phyloP scores from a whole-genome alignment of 371 early-diverging fungal genomes.

The Mortierella sp. region DNA sequence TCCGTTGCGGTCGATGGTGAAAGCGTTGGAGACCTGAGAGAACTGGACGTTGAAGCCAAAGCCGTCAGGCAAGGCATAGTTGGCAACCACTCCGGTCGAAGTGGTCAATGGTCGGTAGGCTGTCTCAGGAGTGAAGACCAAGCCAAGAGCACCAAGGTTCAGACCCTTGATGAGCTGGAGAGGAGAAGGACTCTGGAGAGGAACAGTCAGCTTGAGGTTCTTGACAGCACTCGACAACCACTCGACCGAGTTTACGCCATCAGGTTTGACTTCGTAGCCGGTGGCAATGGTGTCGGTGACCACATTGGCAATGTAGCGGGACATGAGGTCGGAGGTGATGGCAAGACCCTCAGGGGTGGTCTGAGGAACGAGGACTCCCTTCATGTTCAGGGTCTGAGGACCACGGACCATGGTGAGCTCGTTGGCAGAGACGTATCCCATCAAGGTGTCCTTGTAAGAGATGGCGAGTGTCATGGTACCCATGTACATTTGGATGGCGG shows the following conservation, averaged over 20 bases:
- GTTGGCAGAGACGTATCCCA: slow-evolving; percentile 61
- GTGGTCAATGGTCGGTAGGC: slow-evolving; percentile 63
- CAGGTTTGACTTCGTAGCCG: slow-evolving; percentile 67
- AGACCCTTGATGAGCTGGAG: slow-evolving; percentile 65
- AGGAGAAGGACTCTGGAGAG: slow-evolving; percentile 55
- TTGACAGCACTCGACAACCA: slow-evolving; percentile 70
- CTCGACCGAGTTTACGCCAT: slow-evolving; percentile 58
- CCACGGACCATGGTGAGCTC: slow-evolving; percentile 60
- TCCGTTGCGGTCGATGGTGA: slow-evolving; percentile 58
- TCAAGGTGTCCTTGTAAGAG: slow-evolving; percentile 61
- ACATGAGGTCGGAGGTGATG: slow-evolving; percentile 63
- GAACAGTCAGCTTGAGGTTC: slow-evolving; percentile 62
- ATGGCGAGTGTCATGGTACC: slow-evolving; percentile 65
- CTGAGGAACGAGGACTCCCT: slow-evolving; percentile 61
- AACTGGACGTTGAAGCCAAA: slow-evolving; percentile 61
- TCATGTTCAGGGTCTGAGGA: slow-evolving; percentile 60
- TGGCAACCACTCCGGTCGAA: slow-evolving; percentile 62
- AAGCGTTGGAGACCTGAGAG: slow-evolving; percentile 63
- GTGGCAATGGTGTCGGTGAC: slow-evolving; percentile 62
- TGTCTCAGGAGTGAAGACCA: slow-evolving; percentile 57
- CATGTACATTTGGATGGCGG: slow-evolving; percentile 68
- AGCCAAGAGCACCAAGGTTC: slow-evolving; percentile 64
- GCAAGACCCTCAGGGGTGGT: slow-evolving; percentile 55
- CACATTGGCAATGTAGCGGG: slow-evolving; percentile 61
- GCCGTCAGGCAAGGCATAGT: slow-evolving; percentile 66